A percentile compares a stretch with the other conserved stretches of the same genome.
These are phyloP conservation scores for Nigrograna mackinnonii DNA, from an alignment of 2,329 filamentous ascomycete species.

Conservation along the genomic window DNA sequence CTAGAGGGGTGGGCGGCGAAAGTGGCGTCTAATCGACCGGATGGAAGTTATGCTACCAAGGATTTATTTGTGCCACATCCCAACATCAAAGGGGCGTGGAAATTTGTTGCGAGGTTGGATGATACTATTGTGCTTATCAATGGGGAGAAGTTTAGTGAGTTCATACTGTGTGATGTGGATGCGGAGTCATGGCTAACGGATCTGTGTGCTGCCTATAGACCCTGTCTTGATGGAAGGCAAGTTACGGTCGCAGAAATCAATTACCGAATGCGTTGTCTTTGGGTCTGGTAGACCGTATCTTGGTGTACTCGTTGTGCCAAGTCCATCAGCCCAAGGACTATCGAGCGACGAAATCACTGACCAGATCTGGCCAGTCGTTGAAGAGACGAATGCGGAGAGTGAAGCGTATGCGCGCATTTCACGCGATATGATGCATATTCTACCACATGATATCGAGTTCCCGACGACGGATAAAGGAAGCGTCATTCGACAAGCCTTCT, in stretches of 20 bases:
- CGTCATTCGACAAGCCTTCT: conserved; percentile 57
- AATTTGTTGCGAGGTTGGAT: conserved; percentile 51
- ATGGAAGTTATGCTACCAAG: conserved; percentile 49
- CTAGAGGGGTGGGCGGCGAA: conserved; percentile 40
- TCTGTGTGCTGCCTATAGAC: no score
- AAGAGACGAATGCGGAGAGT: conserved; percentile 55
- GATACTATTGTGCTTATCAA: conserved; percentile 53
- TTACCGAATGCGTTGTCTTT: conserved; percentile 62
- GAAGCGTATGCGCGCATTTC: conserved; percentile 58
- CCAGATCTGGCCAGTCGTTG: conserved; percentile 53
- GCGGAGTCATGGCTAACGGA: no score
- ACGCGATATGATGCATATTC: conserved; percentile 56
- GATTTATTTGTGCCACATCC: conserved; percentile 54
- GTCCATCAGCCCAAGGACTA: conserved; percentile 45
- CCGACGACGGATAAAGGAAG: conserved; percentile 61
- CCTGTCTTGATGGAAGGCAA: conserved; percentile 56
- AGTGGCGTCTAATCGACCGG: conserved; percentile 50
- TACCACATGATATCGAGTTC: conserved; percentile 51
- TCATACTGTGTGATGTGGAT: no score
- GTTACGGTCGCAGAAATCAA: conserved; percentile 55
- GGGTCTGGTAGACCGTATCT: conserved; percentile 57
- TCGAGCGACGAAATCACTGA: conserved; percentile 51
- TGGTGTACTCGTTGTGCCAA: conserved; percentile 59
- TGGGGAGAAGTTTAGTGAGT: conserved; percentile 56
- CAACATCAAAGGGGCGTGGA: conserved; percentile 48